Conservation (phyloP, 768 basidiomycete species). For the Infundibulicybe gibba region DNA sequence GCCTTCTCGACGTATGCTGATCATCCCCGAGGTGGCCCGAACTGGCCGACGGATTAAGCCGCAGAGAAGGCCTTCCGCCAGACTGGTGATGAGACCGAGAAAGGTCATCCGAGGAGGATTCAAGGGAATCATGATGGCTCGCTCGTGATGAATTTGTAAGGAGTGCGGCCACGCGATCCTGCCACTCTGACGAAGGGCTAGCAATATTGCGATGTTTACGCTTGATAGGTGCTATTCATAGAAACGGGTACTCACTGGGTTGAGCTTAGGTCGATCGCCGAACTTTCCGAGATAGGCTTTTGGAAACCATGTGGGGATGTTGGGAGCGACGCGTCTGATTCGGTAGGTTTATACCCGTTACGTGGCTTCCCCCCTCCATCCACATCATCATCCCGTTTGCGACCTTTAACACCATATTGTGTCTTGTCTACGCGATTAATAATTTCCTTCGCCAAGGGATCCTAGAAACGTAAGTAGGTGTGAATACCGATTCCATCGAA, state of each 20-base stretch:
- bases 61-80: constrained; percentile 6
- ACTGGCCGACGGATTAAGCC: constrained; percentile 10
- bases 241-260: constrained; percentile 52
- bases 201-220: constrained; percentile 1
- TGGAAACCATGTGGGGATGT: not conserved
- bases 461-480: constrained; percentile 34
- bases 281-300: constrained; percentile 18
- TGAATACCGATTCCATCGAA: constrained; percentile 4
- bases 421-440: constrained; percentile 79
- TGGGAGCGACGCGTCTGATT: constrained; percentile 17
- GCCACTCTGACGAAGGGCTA: constrained; percentile 84
- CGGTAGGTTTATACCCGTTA: constrained; percentile 13
- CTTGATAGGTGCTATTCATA: not conserved
- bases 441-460: constrained; percentile 77
- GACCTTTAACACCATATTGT: constrained; percentile 73
- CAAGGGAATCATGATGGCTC: too few species aligned
- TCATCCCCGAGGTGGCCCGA: constrained; percentile 20
- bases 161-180: constrained; percentile 51
- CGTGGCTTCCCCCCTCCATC: constrained; percentile 10
- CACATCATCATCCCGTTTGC: constrained; percentile 38
- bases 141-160: too few species aligned
- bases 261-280: constrained; percentile 42
- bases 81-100: not conserved
- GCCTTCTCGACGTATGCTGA: constrained; percentile 36
- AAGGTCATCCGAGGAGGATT: not conserved